Evolutionary conservation across 768 basidiomycete genomes (phyloP).

Genomic region (Pleurotus pulmonarius): DNA sequence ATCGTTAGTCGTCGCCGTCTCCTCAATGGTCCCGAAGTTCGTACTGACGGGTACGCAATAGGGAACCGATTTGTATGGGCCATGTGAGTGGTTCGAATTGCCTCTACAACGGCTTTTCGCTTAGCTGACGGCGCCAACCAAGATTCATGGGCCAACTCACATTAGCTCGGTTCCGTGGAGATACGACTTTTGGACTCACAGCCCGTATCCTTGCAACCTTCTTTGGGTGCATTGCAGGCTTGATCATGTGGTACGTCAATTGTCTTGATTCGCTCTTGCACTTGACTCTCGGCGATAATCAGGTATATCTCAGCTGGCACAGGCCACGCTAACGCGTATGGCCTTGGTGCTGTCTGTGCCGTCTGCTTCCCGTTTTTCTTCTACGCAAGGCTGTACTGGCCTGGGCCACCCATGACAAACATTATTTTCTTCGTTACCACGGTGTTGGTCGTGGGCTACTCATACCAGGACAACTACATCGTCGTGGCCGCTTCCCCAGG

Average conservation of each 20-base stretch:
- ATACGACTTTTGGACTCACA: conserved; percentile 65
- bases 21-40: neutral
- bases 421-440: conserved; percentile 65
- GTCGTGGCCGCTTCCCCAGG: conserved; percentile 47
- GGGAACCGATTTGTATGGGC: conserved; percentile 66
- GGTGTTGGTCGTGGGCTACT: conserved; percentile 69
- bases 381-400: conserved; percentile 70
- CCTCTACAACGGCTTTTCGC: neutral
- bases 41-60: conserved; percentile 26
- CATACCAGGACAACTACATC: conserved; percentile 60
- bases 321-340: conserved; percentile 60
- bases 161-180: conserved; percentile 67
- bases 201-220: conserved; percentile 64
- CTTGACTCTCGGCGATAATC: neutral
- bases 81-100: conserved; percentile 40
- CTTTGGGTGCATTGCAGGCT: conserved; percentile 57
- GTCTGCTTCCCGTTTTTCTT: conserved; percentile 73
- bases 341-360: conserved; percentile 62
- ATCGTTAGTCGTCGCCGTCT: conserved; percentile 35
- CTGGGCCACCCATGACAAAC: conserved; percentile 68
- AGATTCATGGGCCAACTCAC: conserved; percentile 79
- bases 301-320: conserved; percentile 72
- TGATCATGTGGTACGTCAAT: conserved; percentile 59
- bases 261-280: neutral
- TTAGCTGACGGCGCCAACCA: neutral